Evolutionary conservation across 2,329 filamentous ascomycete species (phyloP), one percentile per base, ranked within the genome.

Genomic region (Myriosclerotinia scirpicola): DNA sequence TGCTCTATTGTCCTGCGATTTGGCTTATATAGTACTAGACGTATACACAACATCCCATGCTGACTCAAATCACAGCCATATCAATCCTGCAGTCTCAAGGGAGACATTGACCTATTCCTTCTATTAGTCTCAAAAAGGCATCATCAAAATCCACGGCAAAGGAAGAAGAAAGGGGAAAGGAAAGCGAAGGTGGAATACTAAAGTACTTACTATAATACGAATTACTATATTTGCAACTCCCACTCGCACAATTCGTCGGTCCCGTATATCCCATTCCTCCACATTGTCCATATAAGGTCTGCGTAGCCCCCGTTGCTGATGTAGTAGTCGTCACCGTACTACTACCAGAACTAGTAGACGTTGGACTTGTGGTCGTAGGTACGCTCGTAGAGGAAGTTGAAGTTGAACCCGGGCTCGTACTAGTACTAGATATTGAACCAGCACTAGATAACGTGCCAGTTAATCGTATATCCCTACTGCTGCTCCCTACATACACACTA

Each of bases 261-360:
- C 71, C 71, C n/a, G 56, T 66, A 65, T 68, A 72, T 11, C 67
- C 68, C 6, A 14, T 66, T 38, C 71, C 71, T 9, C 68, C 71
- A 59, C 71, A 73, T 9, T 72, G 71, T 15, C 62, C 71, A 56
- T 72, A 73, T 0, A 72, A 42, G 0, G 70, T n/a, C 42, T 62
- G 48, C 2, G 50, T 64, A 5, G 59, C 42, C 12, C 44, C 60
- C 15, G 17, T 1, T 34, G 53, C 60, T 20, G 52, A 48, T n/a
- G 46, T 58, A 0, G 65, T 59, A 3, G 8, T 48, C 5, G 48
- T 22, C 20, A 38, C 52, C 0, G 42, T 26, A 4, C 36, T 42
- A 5, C 22, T 36, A 6, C 1, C 26, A 46, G 44, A 8, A n/a
- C 17, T 46, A 8, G 6, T 46, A 20, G 44, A 46, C 17, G 44